These are phyloP conservation scores for Beta corolliflora DNA, from an alignment of 179 eudicot species.

Conservation along the genomic window DNA sequence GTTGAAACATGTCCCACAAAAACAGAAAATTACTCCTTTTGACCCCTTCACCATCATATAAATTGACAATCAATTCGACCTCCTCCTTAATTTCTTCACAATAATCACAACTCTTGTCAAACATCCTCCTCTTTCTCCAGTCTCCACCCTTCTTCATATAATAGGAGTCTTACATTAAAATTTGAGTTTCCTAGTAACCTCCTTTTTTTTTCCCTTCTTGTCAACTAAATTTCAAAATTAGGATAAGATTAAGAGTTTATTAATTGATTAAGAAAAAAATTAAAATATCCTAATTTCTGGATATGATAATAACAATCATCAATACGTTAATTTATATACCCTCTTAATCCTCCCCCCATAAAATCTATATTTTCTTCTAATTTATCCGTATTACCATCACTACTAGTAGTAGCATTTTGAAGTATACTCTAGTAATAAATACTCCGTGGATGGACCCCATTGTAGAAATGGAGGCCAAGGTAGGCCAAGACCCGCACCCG, in stretches of 20 bases:
- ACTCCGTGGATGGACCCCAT: constrained; percentile 45
- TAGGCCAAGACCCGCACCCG: constrained; percentile 46
- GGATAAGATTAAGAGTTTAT: constrained; percentile 3
- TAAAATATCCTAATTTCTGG: not conserved
- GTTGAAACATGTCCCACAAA: constrained; percentile 25
- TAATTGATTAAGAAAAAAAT: not conserved
- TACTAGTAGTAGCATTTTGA: not conserved
- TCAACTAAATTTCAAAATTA: not conserved
- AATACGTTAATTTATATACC: too few relatives aligned
- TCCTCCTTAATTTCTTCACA: not conserved
- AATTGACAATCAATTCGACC: constrained; percentile 11
- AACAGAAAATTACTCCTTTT: constrained; percentile 16
- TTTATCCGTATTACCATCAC: not conserved
- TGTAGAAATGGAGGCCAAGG: constrained; percentile 60
- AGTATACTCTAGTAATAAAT: not conserved
- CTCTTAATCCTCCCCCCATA: too few relatives aligned
- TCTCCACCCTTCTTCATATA: not conserved
- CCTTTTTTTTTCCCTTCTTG: not conserved
- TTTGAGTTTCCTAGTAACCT: not conserved
- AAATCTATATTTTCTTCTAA: not conserved
- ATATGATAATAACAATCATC: not conserved
- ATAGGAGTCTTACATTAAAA: not conserved
- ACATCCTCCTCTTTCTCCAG: not conserved
- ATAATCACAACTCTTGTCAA: not conserved
- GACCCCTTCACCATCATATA: constrained; percentile 28